Conservation (phyloP, 1,139 yeast species). For the Lodderomyces orthopsilosis region DNA sequence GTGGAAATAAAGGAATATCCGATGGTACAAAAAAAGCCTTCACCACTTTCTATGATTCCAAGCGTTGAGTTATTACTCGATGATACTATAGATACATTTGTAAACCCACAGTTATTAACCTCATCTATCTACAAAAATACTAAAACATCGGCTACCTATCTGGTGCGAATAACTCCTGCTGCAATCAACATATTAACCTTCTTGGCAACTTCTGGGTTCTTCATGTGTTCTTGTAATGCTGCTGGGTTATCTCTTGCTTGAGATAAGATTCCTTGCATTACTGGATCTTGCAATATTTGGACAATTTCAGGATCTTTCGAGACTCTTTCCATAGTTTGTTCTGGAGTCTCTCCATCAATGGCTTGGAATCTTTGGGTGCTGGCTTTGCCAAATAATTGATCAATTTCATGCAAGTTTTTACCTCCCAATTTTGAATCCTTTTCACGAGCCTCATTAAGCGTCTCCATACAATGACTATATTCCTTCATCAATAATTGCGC, state of each 20-base stretch:
- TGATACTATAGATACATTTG: no score
- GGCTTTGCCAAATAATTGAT: constrained; percentile 77
- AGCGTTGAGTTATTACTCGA: no score
- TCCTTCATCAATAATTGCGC: constrained; percentile 92
- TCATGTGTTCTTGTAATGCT: constrained; percentile 96
- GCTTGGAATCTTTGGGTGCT: constrained; percentile 74
- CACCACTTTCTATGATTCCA: no score
- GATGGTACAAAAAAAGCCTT: no score
- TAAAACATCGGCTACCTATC: no score
- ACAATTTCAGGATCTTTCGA: constrained; percentile 93
- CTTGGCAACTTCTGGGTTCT: constrained; percentile 86
- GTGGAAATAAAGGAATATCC: no score
- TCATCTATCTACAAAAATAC: not conserved
- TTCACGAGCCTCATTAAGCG: constrained; percentile 73
- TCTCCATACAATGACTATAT: constrained; percentile 76
- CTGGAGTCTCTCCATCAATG: constrained; percentile 88
- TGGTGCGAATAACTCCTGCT: constrained; percentile 95
- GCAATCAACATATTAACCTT: constrained; percentile 90
- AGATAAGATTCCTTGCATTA: constrained; percentile 90
- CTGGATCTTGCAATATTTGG: constrained; percentile 88
- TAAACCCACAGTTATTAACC: no score
- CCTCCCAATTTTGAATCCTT: constrained; percentile 65
- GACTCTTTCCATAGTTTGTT: constrained; percentile 89
- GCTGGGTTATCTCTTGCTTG: constrained; percentile 97
- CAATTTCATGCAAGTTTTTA: constrained; percentile 72